Conservation (phyloP, 495 filamentous ascomycete genomes). For the Aspergillus funiculosus region DNA sequence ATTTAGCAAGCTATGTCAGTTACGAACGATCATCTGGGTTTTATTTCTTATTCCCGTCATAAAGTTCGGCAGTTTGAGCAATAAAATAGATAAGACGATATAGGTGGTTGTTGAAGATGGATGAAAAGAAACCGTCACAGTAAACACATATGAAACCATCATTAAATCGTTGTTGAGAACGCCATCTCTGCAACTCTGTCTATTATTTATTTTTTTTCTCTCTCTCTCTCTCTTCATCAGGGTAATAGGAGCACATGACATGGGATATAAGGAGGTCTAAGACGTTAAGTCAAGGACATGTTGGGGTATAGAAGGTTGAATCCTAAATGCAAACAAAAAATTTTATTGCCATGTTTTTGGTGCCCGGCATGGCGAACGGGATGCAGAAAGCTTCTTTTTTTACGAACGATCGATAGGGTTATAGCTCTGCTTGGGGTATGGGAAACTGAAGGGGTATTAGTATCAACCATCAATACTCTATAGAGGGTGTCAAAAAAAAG, state of each 20-base stretch:
- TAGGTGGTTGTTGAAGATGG: constrained; percentile 10
- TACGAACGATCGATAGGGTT: constrained; percentile 36
- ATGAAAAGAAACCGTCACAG: not conserved
- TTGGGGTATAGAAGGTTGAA: constrained; percentile 49
- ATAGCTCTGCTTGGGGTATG: constrained; percentile 80
- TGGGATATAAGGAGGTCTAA: no score
- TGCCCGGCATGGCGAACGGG: not conserved
- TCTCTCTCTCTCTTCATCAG: constrained; percentile 14
- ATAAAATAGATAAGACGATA: constrained; percentile 5
- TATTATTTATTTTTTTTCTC: no score
- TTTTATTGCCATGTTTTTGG: constrained; percentile 9
- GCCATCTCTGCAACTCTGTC: constrained; percentile 23
- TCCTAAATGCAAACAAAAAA: constrained; percentile 28
- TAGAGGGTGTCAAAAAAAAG: constrained; percentile 2
- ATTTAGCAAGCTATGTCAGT: constrained; percentile 10
- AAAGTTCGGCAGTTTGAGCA: not conserved
- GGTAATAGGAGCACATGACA: constrained; percentile 10
- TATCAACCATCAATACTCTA: no score
- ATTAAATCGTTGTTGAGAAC: constrained; percentile 45
- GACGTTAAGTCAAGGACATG: constrained; percentile 37
- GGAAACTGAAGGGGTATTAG: constrained; percentile 51
- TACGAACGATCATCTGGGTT: constrained; percentile 10
- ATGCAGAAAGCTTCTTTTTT: constrained; percentile 8
- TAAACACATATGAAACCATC: constrained; percentile 11
- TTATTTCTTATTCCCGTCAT: not conserved